These are phyloP conservation scores for Tulasnella sp. DNA, from an alignment of 768 basidiomycete species.

Conservation along the genomic window DNA sequence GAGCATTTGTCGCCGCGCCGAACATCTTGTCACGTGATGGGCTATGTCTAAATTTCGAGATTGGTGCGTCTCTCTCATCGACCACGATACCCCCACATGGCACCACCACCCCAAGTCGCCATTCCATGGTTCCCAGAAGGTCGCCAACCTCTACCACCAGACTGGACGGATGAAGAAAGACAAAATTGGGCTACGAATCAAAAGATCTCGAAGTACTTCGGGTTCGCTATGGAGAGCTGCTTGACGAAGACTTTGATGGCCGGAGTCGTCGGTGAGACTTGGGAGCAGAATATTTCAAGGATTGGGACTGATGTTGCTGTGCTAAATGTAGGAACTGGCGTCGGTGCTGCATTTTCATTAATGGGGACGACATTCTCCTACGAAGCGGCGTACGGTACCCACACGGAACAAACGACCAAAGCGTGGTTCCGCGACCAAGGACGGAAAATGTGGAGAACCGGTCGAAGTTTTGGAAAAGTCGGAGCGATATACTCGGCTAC, in stretches of 20 bases:
- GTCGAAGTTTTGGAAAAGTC: slow-evolving; percentile 89
- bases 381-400: slow-evolving; percentile 63
- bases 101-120: slow-evolving; percentile 23
- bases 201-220: slow-evolving; percentile 65
- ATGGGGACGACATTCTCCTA: slow-evolving; percentile 95
- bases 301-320: background rate
- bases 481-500: slow-evolving; percentile 90
- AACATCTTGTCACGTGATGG: background rate
- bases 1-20: background rate
- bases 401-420: slow-evolving; percentile 60
- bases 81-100: background rate
- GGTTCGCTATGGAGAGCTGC: slow-evolving; percentile 74
- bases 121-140: slow-evolving; percentile 76
- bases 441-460: slow-evolving; percentile 75
- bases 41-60: no score
- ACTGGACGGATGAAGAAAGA: slow-evolving; percentile 70
- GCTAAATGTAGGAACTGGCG: slow-evolving; percentile 29
- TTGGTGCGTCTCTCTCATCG: no score
- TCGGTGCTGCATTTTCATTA: slow-evolving; percentile 91
- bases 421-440: slow-evolving; percentile 93
- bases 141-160: slow-evolving; percentile 78
- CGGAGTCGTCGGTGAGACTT: slow-evolving; percentile 63
- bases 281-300: background rate
- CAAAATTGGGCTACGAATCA: slow-evolving; percentile 51
- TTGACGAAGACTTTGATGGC: slow-evolving; percentile 69